Conservation (phyloP, 2,329 filamentous ascomycete genomes). For the Dothideomycetes sp. region DNA sequence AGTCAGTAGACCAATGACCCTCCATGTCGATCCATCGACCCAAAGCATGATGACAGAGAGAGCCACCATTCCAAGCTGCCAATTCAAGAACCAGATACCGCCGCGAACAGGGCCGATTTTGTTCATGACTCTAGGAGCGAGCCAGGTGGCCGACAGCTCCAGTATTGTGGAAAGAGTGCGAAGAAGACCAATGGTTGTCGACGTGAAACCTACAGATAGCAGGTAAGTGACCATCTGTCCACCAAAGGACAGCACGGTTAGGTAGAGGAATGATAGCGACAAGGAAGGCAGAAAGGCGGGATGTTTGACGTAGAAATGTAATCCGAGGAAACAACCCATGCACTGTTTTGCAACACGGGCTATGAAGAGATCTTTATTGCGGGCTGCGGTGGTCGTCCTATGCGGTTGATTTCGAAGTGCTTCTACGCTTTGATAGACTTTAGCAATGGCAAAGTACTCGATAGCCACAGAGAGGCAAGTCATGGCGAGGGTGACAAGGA, state of each 20-base stretch:
- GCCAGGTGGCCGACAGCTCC: conserved; percentile 52
- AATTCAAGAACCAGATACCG: conserved; percentile 60
- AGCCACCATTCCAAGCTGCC: conserved; percentile 49
- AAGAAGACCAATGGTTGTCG: conserved; percentile 41
- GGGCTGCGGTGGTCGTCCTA: conserved; percentile 4
- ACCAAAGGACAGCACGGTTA: conserved; percentile 48
- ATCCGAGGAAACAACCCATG: conserved; percentile 11
- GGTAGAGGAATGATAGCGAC: conserved; percentile 47
- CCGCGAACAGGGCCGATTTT: conserved; percentile 43
- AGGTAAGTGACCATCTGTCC: conserved; percentile 58
- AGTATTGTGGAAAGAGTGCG: conserved; percentile 42
- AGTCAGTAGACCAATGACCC: conserved; percentile 20
- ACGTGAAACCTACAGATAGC: conserved; percentile 41
- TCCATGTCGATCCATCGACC: conserved; percentile 9
- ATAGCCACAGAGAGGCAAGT: conserved; percentile 36
- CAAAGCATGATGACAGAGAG: conserved; percentile 26
- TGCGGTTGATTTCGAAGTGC: conserved; percentile 3
- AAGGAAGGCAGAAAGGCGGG: conserved; percentile 50
- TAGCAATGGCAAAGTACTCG: conserved; percentile 44
- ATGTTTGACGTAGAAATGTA: conserved; percentile 41
- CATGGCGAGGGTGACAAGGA: conserved; percentile 39
- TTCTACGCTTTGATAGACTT: conserved; percentile 11
- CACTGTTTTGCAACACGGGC: conserved; percentile 10
- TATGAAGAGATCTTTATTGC: too few relatives aligned
- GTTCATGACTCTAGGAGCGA: conserved; percentile 44